Evolutionary conservation across 2,329 filamentous ascomycete genomes (phyloP).

Genomic region (Cercospora canescens): DNA sequence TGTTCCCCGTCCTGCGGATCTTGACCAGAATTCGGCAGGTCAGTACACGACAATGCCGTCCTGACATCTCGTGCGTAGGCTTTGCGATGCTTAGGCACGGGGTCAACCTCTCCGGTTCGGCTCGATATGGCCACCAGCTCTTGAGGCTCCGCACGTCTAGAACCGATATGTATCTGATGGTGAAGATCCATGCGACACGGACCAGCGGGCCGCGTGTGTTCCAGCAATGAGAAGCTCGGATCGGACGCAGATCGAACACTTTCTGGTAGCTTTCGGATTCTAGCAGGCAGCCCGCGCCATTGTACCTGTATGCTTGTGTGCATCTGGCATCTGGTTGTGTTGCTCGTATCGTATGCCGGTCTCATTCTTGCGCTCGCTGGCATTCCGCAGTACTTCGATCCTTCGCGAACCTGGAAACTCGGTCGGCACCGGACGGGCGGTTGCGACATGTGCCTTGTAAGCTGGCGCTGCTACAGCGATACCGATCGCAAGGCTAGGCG

Average conservation of each 20-base stretch:
- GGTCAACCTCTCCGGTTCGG: neutral
- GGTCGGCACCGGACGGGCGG: neutral
- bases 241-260: neutral
- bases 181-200: neutral
- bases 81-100: neutral
- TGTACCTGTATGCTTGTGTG: neutral
- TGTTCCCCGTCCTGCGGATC: neutral
- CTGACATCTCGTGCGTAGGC: neutral
- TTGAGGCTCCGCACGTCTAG: neutral
- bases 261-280: neutral
- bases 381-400: neutral
- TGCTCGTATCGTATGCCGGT: neutral
- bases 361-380: neutral
- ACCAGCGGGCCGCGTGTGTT: neutral
- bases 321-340: neutral
- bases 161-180: neutral
- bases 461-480: neutral
- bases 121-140: neutral
- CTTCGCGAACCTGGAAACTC: neutral
- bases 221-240: neutral
- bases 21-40: neutral
- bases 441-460: neutral
- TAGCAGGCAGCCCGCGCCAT: neutral
- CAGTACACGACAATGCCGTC: neutral
- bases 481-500: neutral